Percentiles rank a stretch among this genome's conserved stretches.
These are phyloP conservation scores for Limnanthes douglasii DNA, from an alignment of 345 rosid genomes.

Conservation along the genomic window DNA sequence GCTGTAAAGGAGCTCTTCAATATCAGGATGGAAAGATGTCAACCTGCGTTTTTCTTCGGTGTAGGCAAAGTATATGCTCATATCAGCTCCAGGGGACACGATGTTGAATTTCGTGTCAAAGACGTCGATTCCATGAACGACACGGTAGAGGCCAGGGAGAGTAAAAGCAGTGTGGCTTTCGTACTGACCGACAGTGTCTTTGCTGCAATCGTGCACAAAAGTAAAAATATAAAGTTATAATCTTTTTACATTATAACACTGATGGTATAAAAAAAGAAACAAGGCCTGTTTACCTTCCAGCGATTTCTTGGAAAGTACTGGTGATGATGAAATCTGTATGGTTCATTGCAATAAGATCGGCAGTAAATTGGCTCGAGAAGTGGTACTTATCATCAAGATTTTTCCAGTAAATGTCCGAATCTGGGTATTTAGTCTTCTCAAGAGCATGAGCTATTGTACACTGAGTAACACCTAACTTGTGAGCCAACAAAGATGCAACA, in stretches of 20 bases:
- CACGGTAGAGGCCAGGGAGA: conserved; percentile 63
- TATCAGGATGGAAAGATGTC: conserved; percentile 45
- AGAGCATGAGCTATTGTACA: conserved; percentile 92
- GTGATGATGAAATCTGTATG: conserved; percentile 89
- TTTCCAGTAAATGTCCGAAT: conserved; percentile 88
- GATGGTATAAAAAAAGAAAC: background rate
- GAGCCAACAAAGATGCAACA: conserved; percentile 73
- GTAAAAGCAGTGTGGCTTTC: conserved; percentile 85
- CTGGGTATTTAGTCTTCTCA: conserved; percentile 86
- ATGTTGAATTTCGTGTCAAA: conserved; percentile 87
- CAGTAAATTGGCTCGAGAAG: conserved; percentile 85
- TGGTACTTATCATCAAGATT: conserved; percentile 77
- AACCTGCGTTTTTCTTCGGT: conserved; percentile 39
- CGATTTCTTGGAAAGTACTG: conserved; percentile 90
- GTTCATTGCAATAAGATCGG: conserved; percentile 88
- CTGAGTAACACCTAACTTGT: conserved; percentile 78
- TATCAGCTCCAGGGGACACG: conserved; percentile 77
- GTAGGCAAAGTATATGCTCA: conserved; percentile 63
- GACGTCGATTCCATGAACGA: conserved; percentile 65
- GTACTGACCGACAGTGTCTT: conserved; percentile 69
- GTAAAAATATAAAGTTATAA: too few relatives aligned
- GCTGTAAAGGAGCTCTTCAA: conserved; percentile 67
- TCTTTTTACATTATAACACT: background rate
- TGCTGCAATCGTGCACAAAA: conserved; percentile 28
- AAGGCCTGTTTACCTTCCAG: conserved; percentile 50